Percentiles rank a stretch among this genome's conserved stretches.
Conservation (phyloP, 306 rosid genomes). For the Malus sieversii region DNA sequence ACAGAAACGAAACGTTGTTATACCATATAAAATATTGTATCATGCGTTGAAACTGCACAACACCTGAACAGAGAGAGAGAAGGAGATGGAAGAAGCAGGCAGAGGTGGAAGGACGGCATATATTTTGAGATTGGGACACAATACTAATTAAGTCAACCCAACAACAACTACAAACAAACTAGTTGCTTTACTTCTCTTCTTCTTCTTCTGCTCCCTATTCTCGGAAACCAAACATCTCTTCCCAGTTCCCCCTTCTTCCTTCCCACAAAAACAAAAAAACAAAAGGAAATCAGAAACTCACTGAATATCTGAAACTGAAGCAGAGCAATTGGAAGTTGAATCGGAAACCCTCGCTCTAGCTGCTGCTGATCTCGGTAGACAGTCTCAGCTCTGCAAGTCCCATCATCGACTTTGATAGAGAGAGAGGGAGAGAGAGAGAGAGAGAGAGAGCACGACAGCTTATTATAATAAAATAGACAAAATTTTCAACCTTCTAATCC, state of each 20-base stretch:
- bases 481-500: conserved; percentile 7
- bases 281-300: neutral
- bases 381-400: conserved; percentile 8
- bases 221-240: conserved; percentile 19
- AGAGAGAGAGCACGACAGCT: conserved; percentile 29
- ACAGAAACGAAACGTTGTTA: neutral
- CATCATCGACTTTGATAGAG: conserved; percentile 17
- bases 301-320: conserved; percentile 25
- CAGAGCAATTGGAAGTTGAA: conserved; percentile 6
- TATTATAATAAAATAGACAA: conserved; percentile 13
- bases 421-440: conserved; percentile 18
- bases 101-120: neutral
- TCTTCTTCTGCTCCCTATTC: conserved; percentile 18
- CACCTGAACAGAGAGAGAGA: neutral
- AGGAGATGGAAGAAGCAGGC: neutral
- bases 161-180: no score
- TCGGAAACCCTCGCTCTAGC: conserved; percentile 12
- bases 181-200: no score
- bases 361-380: no score
- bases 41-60: no score
- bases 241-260: no score
- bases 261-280: neutral
- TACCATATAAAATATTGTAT: no score
- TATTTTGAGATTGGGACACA: no score
- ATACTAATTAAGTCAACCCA: no score